Base-by-base conservation (phyloP, 2,329 filamentous ascomycete species). In the Dactylellina drechsleri region DNA sequence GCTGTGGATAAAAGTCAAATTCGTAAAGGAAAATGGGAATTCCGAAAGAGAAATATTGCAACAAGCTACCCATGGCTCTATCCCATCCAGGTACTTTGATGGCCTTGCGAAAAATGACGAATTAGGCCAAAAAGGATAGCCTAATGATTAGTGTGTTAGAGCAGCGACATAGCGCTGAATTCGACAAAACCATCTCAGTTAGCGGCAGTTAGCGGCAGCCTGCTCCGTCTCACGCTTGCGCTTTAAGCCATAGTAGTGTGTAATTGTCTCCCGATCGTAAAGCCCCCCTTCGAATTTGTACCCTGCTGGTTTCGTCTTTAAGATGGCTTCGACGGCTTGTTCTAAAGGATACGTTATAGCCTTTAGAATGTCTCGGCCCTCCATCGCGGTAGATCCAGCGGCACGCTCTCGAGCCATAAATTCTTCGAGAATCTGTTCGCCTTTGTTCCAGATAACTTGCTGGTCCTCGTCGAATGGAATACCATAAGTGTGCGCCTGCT, bases 271-370 rank as follows among this genome's bases (percentile, higher is more conserved):
- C 3, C 7, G 13, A 15, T 53, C 13, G 31, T 67, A 60, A 2
- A 67, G 7, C 0, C 20, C 26, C 4, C 10, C 13, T 8, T 36
- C 40, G 10, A 66, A 23, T n/a, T 54, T 26, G 6, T 56, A 64
- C n/a, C 47, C 60, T n/a, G 3, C 36, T 5, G 45, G 57, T 31
- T 68, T 68, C 15, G 52, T 41, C 4, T 12, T 26, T 1, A 58
- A 36, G 49, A 75, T 49, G 15, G 6, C 52, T 1, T 43, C 40
- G 23, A 64, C 62, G 8, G 71, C 64, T 16, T 68, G 58, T 45
- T 75, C 71, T 12, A 75, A 45, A 18, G 71, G 71, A 43, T 54
- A 65, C 15, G 5, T 36, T 64, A 75, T 75, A 6, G 71, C 71
- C 15, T 41, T 53, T 0, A 47, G 16, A 2, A 58, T n/a, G 7